Percentiles rank a stretch among this genome's conserved stretches.
phyloP scores from a whole-genome alignment of 2,329 filamentous ascomycete species.

The Aspergillus jensenii region DNA sequence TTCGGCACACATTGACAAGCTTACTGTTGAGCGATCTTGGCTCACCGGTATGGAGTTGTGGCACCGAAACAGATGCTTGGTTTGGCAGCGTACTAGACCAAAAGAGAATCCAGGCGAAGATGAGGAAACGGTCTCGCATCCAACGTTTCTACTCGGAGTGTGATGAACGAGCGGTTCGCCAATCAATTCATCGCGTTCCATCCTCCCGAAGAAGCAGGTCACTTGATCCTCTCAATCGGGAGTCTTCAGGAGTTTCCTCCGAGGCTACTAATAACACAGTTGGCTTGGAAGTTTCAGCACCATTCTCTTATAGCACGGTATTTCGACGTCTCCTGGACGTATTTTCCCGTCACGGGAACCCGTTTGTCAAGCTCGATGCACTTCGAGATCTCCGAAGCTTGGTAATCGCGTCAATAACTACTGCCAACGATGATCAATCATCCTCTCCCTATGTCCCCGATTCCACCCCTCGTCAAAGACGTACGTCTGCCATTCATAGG shows the following conservation, averaged over 20 bases:
- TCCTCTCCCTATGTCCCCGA: slow-evolving; percentile 8
- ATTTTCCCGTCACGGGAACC: slow-evolving; percentile 87
- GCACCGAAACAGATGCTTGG: slow-evolving; percentile 91
- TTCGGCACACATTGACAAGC: slow-evolving; percentile 78
- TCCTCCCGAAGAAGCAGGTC: slow-evolving; percentile 35
- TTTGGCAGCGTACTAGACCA: slow-evolving; percentile 59
- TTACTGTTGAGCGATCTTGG: slow-evolving; percentile 87
- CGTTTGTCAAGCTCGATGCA: slow-evolving; percentile 78
- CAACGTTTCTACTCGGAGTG: slow-evolving; percentile 40
- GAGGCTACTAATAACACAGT: background rate
- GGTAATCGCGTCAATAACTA: slow-evolving; percentile 71
- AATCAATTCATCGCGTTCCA: slow-evolving; percentile 21
- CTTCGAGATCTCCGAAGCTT: slow-evolving; percentile 81
- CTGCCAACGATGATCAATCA: slow-evolving; percentile 45
- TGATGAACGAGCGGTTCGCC: slow-evolving; percentile 30
- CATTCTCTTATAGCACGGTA: slow-evolving; percentile 75
- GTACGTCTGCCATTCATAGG: slow-evolving; percentile 8
- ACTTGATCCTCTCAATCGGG: slow-evolving; percentile 24
- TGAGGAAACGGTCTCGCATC: slow-evolving; percentile 39
- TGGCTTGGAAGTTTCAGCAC: slow-evolving; percentile 31
- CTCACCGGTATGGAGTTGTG: slow-evolving; percentile 78
- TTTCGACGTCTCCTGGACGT: slow-evolving; percentile 78
- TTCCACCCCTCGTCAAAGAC: slow-evolving; percentile 4
- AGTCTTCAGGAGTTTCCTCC: background rate
- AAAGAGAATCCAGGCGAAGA: slow-evolving; percentile 44